Conservation (phyloP, 176 grass and related monocot species). For the Musa schizocarpa region DNA sequence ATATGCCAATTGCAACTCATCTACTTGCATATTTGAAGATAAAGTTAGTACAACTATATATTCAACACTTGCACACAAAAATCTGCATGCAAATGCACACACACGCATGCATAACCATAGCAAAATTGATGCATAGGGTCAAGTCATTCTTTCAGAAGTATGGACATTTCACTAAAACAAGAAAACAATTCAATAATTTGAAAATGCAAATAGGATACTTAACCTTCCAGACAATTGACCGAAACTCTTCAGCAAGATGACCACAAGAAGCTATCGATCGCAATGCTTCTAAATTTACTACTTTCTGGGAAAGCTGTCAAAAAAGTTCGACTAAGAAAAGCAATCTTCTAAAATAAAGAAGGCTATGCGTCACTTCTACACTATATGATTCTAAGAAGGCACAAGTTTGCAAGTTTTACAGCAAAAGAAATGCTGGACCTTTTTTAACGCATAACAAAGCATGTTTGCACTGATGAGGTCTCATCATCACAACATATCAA, state of each 20-base stretch:
- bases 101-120: too few relatives aligned
- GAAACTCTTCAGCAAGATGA: constrained; percentile 25
- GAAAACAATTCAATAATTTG: neutral
- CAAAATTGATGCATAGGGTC: too few relatives aligned
- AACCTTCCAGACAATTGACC: constrained; percentile 40
- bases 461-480: neutral
- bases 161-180: neutral
- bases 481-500: neutral
- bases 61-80: too few relatives aligned
- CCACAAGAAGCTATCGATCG: constrained; percentile 28
- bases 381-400: neutral
- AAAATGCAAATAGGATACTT: neutral
- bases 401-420: too few relatives aligned
- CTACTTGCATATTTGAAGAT: too few relatives aligned
- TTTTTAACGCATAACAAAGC: too few relatives aligned
- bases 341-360: neutral
- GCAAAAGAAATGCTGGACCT: too few relatives aligned
- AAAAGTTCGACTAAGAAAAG: neutral
- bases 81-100: too few relatives aligned
- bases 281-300: constrained; percentile 38
- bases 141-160: neutral
- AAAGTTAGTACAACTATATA: too few relatives aligned
- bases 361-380: neutral
- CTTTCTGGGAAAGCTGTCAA: constrained; percentile 31
- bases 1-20: too few relatives aligned